Conservation (phyloP, 306 rosid species). For the Boehmeria nivea region DNA sequence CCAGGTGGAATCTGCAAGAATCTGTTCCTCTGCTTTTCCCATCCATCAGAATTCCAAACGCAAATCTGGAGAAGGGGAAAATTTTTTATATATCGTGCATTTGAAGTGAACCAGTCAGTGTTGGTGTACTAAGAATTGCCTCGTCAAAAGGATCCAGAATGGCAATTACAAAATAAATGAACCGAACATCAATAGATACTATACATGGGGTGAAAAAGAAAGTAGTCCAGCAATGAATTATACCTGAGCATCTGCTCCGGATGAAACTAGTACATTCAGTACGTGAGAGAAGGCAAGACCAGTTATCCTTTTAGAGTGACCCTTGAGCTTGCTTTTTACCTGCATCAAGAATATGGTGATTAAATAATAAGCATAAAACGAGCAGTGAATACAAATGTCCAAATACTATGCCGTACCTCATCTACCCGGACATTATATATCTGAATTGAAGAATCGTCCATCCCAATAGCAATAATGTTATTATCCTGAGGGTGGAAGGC, state of each 20-base stretch:
- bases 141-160: not conserved
- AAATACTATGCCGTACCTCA: conserved; percentile 51
- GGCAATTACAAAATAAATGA: not conserved
- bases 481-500: conserved; percentile 98
- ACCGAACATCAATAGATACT: not conserved
- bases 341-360: conserved; percentile 30
- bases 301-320: conserved; percentile 89
- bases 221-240: not conserved
- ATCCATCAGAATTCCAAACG: conserved; percentile 86
- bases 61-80: conserved; percentile 45
- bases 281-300: conserved; percentile 92
- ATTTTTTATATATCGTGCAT: no score
- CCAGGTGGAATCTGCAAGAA: conserved; percentile 85
- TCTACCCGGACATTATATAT: conserved; percentile 92
- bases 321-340: conserved; percentile 97
- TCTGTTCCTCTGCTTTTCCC: conserved; percentile 89
- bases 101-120: not conserved
- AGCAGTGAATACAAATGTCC: conserved; percentile 3
- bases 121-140: not conserved
- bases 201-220: not conserved
- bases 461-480: conserved; percentile 94
- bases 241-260: conserved; percentile 99
- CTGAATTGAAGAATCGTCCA: conserved; percentile 96
- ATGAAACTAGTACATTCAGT: conserved; percentile 79
- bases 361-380: conserved; percentile 21